phyloP scores from a whole-genome alignment of 495 filamentous ascomycete species.

The Bathelium albidoporum region DNA sequence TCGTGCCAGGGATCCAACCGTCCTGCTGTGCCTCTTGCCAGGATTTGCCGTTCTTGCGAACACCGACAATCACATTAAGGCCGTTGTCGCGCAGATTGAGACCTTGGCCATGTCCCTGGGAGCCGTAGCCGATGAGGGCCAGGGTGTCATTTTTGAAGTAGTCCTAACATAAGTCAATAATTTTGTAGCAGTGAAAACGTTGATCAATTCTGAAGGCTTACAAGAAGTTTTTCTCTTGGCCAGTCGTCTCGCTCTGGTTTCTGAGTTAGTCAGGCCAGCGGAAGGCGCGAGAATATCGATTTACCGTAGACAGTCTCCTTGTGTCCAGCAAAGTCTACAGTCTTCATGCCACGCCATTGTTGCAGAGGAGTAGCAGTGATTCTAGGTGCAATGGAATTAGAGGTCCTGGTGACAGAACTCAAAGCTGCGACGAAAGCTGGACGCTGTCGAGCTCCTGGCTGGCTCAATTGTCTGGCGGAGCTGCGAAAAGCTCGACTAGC shows the following conservation, averaged over 20 bases:
- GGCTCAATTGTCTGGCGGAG: constrained; percentile 52
- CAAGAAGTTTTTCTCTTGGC: constrained; percentile 92
- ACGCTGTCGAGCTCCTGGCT: constrained; percentile 48
- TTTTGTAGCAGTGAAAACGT: neutral
- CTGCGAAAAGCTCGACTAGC: constrained; percentile 72
- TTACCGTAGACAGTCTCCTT: constrained; percentile 88
- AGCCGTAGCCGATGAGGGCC: constrained; percentile 97
- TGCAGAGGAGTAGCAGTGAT: constrained; percentile 46
- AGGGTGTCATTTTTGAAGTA: constrained; percentile 99
- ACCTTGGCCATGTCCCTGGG: constrained; percentile 96
- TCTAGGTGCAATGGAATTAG: constrained; percentile 37
- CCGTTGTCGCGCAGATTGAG: constrained; percentile 99
- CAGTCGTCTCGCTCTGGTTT: constrained; percentile 85
- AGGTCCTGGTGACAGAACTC: constrained; percentile 39
- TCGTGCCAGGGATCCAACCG: constrained; percentile 96
- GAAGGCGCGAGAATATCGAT: constrained; percentile 19
- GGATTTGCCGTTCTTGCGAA: constrained; percentile 93
- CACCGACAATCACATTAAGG: constrained; percentile 95
- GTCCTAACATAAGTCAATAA: constrained; percentile 44
- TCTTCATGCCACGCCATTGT: constrained; percentile 70
- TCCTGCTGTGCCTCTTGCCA: constrained; percentile 97
- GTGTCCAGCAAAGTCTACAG: constrained; percentile 85
- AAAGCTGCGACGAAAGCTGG: constrained; percentile 61
- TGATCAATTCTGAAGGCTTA: constrained; percentile 37
- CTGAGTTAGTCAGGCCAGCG: constrained; percentile 14